Percentiles rank a stretch among this genome's conserved stretches.
These are phyloP conservation scores for Prunella vulgaris DNA, from an alignment of 257 asterid species.

Conservation along the genomic window DNA sequence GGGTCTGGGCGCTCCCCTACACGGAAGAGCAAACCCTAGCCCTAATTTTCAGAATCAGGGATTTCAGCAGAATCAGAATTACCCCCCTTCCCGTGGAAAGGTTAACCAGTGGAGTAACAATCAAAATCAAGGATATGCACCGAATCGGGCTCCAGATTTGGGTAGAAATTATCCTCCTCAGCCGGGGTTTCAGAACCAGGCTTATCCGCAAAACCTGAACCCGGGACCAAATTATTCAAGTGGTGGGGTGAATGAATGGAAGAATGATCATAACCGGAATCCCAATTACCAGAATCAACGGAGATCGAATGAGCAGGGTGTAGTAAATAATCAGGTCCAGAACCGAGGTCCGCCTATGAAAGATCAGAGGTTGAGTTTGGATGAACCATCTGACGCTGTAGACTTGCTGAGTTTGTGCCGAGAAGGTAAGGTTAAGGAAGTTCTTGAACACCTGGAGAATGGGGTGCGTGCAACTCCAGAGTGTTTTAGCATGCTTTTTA, in stretches of 20 bases:
- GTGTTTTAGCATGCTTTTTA: slow-evolving; percentile 69
- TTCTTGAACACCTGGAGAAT: slow-evolving; percentile 68
- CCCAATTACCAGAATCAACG: slow-evolving; percentile 22
- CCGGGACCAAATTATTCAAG: no score
- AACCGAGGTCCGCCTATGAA: slow-evolving; percentile 29
- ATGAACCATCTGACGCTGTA: slow-evolving; percentile 24
- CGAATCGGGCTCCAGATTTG: slow-evolving; percentile 25
- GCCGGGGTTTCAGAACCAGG: slow-evolving; percentile 45
- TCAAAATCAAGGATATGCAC: slow-evolving; percentile 37
- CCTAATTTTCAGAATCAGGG: slow-evolving; percentile 36
- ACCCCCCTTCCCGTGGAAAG: slow-evolving; percentile 33
- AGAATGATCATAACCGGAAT: slow-evolving; percentile 22
- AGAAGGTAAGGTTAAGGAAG: slow-evolving; percentile 80
- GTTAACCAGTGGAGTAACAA: slow-evolving; percentile 29
- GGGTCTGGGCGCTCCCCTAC: slow-evolving; percentile 20
- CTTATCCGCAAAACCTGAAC: slow-evolving; percentile 25
- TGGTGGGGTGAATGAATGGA: slow-evolving; percentile 33
- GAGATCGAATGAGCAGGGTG: slow-evolving; percentile 27
- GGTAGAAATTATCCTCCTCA: slow-evolving; percentile 37
- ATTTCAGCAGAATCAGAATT: slow-evolving; percentile 32
- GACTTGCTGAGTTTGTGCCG: slow-evolving; percentile 60
- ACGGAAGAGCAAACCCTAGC: slow-evolving; percentile 21
- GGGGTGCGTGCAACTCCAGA: slow-evolving; percentile 60
- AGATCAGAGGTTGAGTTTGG: slow-evolving; percentile 23
- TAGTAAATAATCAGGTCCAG: slow-evolving; percentile 33